A percentile compares a stretch with the other conserved stretches of the same genome.
Conservation (phyloP, 192 early-diverging fungal species). For the Coemansia sp. region DNA sequence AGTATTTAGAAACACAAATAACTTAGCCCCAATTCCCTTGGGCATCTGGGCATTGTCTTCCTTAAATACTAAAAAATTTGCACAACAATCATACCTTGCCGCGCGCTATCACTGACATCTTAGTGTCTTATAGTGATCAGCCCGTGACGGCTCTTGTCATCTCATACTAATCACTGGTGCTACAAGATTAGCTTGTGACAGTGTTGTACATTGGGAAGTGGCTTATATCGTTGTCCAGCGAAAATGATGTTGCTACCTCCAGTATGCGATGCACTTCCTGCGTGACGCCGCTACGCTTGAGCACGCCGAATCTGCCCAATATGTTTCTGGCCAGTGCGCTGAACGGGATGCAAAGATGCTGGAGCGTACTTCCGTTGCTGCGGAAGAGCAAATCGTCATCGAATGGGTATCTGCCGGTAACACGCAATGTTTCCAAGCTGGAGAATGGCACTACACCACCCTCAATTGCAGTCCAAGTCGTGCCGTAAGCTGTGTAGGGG, state of each 20-base stretch:
- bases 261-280: not conserved
- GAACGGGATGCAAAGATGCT: not conserved
- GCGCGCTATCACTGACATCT: no score
- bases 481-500: not conserved
- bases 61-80: no score
- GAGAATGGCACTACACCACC: not conserved
- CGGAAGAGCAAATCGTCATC: not conserved
- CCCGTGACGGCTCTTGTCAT: no score
- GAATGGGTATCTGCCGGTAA: not conserved
- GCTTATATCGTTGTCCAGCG: not conserved
- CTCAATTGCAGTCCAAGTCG: not conserved
- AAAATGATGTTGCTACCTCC: not conserved
- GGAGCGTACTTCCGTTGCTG: not conserved
- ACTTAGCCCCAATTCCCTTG: no score
- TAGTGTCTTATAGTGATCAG: no score
- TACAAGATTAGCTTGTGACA: no score
- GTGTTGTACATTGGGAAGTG: not conserved
- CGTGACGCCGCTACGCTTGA: not conserved
- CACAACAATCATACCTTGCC: no score
- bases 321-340: not conserved
- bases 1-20: no score
- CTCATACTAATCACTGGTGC: no score
- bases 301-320: not conserved
- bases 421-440: not conserved
- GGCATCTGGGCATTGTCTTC: no score